Evolutionary conservation across 768 basidiomycete species (phyloP).

Genomic region (Daedaleopsis sinensis): DNA sequence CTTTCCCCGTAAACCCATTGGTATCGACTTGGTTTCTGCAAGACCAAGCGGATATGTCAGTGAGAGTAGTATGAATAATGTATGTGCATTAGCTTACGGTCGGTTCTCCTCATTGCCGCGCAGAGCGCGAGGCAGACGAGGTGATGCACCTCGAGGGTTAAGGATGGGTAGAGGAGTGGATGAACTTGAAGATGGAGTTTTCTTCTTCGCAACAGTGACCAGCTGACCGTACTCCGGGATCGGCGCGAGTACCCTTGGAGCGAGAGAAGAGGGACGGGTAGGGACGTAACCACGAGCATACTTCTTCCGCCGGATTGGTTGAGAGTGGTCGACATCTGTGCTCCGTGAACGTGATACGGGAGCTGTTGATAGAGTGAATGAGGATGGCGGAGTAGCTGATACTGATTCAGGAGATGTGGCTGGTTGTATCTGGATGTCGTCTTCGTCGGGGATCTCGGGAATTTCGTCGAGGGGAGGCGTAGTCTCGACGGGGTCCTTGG

Average conservation of each 20-base stretch:
- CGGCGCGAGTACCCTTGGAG: not conserved
- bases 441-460: not conserved
- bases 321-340: not conserved
- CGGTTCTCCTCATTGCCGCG: not conserved
- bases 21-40: not conserved
- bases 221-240: not conserved
- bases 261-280: not conserved
- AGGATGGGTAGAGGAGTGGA: not conserved
- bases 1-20: not conserved
- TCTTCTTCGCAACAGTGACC: not conserved
- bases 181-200: not conserved
- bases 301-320: not conserved
- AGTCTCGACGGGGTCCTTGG: not conserved
- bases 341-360: too few relatives aligned
- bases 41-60: not conserved
- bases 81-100: not conserved
- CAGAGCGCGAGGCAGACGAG: not conserved
- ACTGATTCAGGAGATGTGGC: not conserved
- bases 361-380: not conserved
- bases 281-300: not conserved
- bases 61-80: too few relatives aligned
- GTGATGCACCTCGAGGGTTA: not conserved
- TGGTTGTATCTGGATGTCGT: not conserved
- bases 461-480: not conserved
- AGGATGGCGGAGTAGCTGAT: not conserved